Evolutionary conservation across 2,329 filamentous ascomycete species (phyloP).

Genomic region (Sclerotinia spermophila): DNA sequence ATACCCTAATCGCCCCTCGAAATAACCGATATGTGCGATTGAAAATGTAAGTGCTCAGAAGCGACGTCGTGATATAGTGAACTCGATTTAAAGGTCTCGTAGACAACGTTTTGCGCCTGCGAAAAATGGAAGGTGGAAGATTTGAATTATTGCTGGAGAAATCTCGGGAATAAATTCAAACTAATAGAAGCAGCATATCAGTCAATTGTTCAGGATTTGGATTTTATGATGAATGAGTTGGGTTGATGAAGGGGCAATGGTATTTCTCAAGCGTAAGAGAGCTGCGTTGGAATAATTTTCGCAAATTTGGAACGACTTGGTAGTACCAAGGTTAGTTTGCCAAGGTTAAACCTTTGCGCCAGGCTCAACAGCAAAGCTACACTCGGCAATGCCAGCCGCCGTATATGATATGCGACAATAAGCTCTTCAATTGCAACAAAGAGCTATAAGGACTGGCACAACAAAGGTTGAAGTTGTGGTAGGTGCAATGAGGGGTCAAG

Average conservation of each 20-base stretch:
- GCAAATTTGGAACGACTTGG: conserved; percentile 34
- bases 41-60: conserved; percentile 26
- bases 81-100: conserved; percentile 29
- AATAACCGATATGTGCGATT: conserved; percentile 28
- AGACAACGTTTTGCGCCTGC: conserved; percentile 35
- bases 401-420: conserved; percentile 24
- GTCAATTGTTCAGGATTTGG: conserved; percentile 25
- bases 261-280: conserved; percentile 15
- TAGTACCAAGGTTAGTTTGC: conserved; percentile 26
- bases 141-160: conserved; percentile 32
- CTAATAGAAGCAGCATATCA: conserved; percentile 29
- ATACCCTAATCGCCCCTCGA: conserved; percentile 32
- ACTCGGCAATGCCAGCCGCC: conserved; percentile 25
- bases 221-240: not conserved
- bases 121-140: conserved; percentile 34
- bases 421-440: conserved; percentile 16
- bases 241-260: conserved; percentile 18
- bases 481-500: conserved; percentile 22
- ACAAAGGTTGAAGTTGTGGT: conserved; percentile 23
- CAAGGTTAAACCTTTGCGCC: conserved; percentile 31
- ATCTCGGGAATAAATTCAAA: conserved; percentile 34
- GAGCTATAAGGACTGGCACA: conserved; percentile 13
- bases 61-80: conserved; percentile 23
- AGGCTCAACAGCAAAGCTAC: conserved; percentile 25
- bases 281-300: conserved; percentile 24